Evolutionary conservation across 495 filamentous ascomycete genomes (phyloP).

Genomic region (Lineolata rhizophorae): DNA sequence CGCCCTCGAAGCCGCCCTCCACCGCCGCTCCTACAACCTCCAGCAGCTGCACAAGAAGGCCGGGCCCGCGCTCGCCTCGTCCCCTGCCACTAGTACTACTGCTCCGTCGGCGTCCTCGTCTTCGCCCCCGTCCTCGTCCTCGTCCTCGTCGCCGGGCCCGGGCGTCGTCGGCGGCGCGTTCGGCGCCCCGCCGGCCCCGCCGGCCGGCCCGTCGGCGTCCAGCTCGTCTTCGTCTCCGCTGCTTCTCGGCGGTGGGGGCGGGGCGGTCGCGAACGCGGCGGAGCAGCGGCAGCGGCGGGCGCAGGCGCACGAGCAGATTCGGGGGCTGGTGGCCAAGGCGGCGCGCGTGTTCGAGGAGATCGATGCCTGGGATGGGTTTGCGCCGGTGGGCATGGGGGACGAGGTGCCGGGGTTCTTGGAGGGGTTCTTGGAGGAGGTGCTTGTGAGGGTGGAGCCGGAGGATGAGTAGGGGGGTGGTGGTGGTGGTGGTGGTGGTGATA

Average conservation of each 20-base stretch:
- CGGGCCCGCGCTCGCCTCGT: not conserved
- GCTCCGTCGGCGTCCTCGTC: not conserved
- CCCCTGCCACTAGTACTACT: not conserved
- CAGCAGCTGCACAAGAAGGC: conserved; percentile 26
- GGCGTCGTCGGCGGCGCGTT: too few species aligned
- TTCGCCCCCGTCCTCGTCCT: conserved; percentile 2
- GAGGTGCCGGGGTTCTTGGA: conserved; percentile 74
- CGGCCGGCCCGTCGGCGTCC: not conserved
- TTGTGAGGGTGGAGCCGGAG: conserved; percentile 74
- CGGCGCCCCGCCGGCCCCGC: too few species aligned
- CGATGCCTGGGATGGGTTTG: conserved; percentile 47
- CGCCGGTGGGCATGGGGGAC: conserved; percentile 76
- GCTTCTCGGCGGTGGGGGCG: conserved; percentile 2
- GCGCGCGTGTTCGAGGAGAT: conserved; percentile 64
- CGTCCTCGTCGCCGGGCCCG: not conserved
- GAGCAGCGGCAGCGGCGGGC: conserved; percentile 24
- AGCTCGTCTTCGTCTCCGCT: not conserved
- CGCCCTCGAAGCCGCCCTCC: conserved; percentile 70
- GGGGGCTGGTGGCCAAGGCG: conserved; percentile 52
- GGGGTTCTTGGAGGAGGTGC: conserved; percentile 77
- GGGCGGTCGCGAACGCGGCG: not conserved
- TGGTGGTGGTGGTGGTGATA: too few species aligned
- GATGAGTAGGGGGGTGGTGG: too few species aligned
- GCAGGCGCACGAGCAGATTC: conserved; percentile 63
- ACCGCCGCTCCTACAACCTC: conserved; percentile 47